These are phyloP conservation scores for Diaporthe sp. DNA, from an alignment of 2,329 filamentous ascomycete species.

Conservation along the genomic window DNA sequence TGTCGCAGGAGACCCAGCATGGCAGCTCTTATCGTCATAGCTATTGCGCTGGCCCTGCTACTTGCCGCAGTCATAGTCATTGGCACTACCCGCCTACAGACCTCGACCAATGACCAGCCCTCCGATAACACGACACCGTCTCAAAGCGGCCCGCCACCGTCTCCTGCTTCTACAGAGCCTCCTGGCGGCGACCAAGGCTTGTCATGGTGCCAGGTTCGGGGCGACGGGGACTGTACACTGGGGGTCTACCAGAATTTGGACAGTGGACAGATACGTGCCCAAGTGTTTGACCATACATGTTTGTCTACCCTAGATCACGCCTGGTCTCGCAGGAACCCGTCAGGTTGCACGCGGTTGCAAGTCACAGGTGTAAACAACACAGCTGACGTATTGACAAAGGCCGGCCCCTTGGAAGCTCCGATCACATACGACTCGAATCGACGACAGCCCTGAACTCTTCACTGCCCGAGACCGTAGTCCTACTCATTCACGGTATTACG, in stretches of 20 bases:
- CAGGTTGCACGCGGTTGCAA: not conserved
- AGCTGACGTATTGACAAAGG: not conserved
- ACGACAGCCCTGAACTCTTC: constrained; percentile 1
- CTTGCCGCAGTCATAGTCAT: constrained; percentile 13
- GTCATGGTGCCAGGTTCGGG: not conserved
- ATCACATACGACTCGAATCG: not conserved
- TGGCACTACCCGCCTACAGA: not conserved
- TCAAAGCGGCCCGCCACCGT: not conserved
- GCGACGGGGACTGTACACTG: not conserved
- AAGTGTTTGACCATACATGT: constrained; percentile 12
- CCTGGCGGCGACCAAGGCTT: not conserved
- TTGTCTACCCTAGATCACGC: not conserved
- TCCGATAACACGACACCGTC: not conserved
- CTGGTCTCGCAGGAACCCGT: not conserved
- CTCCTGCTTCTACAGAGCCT: not conserved
- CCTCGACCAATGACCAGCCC: not conserved
- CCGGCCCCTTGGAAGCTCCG: not conserved
- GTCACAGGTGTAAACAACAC: fast-evolving
- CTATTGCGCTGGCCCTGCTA: not conserved
- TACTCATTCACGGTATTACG: not conserved
- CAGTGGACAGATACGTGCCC: constrained; percentile 10
- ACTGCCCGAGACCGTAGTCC: not conserved
- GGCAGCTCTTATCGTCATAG: not conserved
- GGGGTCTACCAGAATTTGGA: constrained; percentile 15
- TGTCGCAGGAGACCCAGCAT: not conserved